Percentiles rank a stretch among this genome's conserved stretches.
phyloP scores from a whole-genome alignment of 1,284 basidiomycete species.

The Athelia psychrophila region DNA sequence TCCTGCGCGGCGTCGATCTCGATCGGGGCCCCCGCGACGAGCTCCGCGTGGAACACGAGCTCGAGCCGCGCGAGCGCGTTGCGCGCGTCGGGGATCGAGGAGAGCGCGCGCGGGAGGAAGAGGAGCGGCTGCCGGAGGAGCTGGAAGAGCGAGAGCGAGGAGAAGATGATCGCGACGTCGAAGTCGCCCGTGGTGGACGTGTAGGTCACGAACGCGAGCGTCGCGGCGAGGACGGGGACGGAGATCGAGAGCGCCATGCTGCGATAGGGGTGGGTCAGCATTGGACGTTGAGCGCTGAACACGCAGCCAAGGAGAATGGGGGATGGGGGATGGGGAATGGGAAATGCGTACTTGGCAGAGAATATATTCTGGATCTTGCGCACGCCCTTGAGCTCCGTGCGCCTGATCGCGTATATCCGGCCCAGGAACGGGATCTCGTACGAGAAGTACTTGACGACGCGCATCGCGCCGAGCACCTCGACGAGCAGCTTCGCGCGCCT shows the following conservation, averaged over 20 bases:
- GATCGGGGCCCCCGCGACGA: constrained; percentile 39
- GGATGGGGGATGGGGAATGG: neutral
- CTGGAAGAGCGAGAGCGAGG: constrained; percentile 70
- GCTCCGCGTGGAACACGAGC: constrained; percentile 59
- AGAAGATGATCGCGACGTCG: constrained; percentile 66
- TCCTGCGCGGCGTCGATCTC: constrained; percentile 43
- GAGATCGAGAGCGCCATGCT: constrained; percentile 53
- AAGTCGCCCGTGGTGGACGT: constrained; percentile 52
- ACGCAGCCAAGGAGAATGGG: too few species aligned
- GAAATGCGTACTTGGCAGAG: constrained; percentile 51
- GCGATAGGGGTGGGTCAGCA: constrained; percentile 7
- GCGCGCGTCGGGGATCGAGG: constrained; percentile 61
- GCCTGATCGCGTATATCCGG: constrained; percentile 51
- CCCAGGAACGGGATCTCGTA: constrained; percentile 66
- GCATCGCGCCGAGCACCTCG: constrained; percentile 63
- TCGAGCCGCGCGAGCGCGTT: constrained; percentile 57
- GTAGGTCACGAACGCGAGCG: constrained; percentile 75
- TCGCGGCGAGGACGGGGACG: constrained; percentile 68
- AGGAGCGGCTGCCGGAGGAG: constrained; percentile 65
- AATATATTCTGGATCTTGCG: constrained; percentile 59
- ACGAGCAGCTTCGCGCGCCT: constrained; percentile 63
- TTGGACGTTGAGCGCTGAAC: neutral
- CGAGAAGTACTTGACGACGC: constrained; percentile 76
- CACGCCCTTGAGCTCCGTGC: constrained; percentile 53
- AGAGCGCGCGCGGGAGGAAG: constrained; percentile 66